These are phyloP conservation scores for Arctium lappa DNA, from an alignment of 129 eudicot species.

Conservation along the genomic window DNA sequence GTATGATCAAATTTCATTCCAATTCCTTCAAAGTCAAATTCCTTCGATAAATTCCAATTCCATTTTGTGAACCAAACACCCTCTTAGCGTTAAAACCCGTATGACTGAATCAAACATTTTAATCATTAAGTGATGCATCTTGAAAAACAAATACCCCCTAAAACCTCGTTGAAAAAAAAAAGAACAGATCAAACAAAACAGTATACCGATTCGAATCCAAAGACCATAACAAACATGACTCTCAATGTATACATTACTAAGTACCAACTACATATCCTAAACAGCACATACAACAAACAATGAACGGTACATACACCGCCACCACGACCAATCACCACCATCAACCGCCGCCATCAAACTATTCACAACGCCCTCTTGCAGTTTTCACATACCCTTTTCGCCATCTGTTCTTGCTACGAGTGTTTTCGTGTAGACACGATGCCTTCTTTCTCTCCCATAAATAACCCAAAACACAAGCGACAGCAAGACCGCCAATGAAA, in stretches of 20 bases:
- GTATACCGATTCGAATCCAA: background rate
- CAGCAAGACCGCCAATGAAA: conserved; percentile 67
- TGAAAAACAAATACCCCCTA: background rate
- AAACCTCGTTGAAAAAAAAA: background rate
- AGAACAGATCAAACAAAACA: too few relatives aligned
- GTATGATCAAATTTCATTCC: too few relatives aligned
- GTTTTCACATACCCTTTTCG: conserved; percentile 20
- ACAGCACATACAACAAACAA: background rate
- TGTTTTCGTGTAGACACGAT: conserved; percentile 73
- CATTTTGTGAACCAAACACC: too few relatives aligned
- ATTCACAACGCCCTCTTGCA: conserved; percentile 4
- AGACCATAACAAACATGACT: conserved; percentile 8
- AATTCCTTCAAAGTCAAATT: too few relatives aligned
- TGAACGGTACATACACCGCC: background rate
- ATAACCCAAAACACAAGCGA: conserved; percentile 82
- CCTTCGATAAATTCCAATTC: too few relatives aligned
- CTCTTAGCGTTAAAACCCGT: too few relatives aligned
- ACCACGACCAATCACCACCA: background rate
- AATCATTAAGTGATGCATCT: background rate
- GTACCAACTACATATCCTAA: background rate
- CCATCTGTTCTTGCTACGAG: conserved; percentile 26
- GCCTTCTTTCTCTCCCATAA: conserved; percentile 88
- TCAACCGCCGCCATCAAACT: conserved; percentile 4
- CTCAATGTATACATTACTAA: conserved; percentile 3
- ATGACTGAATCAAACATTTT: background rate